Conservation (phyloP, 2,329 filamentous ascomycete genomes). For the Claviceps africana region DNA sequence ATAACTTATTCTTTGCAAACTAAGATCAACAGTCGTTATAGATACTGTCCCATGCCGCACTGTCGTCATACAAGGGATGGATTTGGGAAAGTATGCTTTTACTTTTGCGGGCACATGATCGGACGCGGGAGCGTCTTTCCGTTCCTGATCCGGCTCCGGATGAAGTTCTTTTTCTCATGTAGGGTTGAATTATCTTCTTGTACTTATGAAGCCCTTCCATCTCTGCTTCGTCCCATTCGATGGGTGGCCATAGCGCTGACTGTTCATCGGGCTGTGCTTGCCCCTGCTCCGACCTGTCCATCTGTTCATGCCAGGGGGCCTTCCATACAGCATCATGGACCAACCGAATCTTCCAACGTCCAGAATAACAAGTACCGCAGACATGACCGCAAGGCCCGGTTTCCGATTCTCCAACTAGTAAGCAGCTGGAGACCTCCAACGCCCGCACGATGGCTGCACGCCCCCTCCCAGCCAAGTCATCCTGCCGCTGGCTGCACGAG, state of each 20-base stretch:
- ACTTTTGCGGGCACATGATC: conserved; percentile 2
- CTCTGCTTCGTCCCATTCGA: no score
- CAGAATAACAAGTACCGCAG: no score
- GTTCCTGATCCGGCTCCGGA: not conserved
- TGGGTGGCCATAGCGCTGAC: no score
- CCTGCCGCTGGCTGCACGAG: not conserved
- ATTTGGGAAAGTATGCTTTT: not conserved
- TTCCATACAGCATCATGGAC: no score
- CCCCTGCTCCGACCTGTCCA: no score
- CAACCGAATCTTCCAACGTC: no score
- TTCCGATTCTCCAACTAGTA: no score
- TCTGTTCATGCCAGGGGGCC: no score
- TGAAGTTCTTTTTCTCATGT: not conserved
- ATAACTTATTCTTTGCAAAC: no score
- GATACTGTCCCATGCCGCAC: not conserved
- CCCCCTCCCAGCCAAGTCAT: not conserved
- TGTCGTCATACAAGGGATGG: not conserved
- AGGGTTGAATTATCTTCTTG: not conserved
- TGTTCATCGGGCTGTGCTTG: not conserved
- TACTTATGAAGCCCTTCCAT: no score
- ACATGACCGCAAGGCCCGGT: no score
- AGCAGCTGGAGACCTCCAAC: not conserved
- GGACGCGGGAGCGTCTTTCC: not conserved
- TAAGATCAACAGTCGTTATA: no score
- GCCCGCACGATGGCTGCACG: not conserved